A percentile compares a stretch with the other conserved stretches of the same genome.
Conservation (phyloP, 2,329 filamentous ascomycete species). For the Penicillium sp. region DNA sequence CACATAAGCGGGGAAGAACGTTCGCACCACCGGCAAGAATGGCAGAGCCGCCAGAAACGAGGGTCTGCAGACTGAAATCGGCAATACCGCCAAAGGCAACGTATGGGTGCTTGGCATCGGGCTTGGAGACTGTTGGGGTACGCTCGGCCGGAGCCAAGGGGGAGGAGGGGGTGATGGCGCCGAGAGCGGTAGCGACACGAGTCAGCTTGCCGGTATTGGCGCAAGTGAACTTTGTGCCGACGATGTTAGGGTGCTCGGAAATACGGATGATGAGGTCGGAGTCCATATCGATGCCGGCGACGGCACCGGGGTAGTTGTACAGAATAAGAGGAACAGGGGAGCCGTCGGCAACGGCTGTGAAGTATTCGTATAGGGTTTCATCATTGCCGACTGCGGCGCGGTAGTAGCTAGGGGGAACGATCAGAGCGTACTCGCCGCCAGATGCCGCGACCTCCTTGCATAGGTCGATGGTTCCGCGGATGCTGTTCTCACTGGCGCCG, state of each 20-base stretch:
- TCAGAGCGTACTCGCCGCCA: conserved; percentile 75
- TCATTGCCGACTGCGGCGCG: conserved; percentile 69
- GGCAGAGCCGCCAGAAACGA: conserved; percentile 74
- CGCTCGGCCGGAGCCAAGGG: conserved; percentile 30
- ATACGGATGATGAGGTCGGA: conserved; percentile 80
- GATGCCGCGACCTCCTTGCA: conserved; percentile 64
- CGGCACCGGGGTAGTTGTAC: conserved; percentile 89
- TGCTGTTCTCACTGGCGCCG: conserved; percentile 76
- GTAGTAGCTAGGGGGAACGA: conserved; percentile 83
- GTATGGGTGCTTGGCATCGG: conserved; percentile 51
- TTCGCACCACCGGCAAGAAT: conserved; percentile 87
- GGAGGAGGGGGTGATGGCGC: conserved; percentile 63
- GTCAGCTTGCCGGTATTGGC: conserved; percentile 88
- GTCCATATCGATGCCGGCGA: conserved; percentile 84
- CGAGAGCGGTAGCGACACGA: conserved; percentile 69
- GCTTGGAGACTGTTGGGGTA: conserved; percentile 28
- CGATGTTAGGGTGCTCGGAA: conserved; percentile 75
- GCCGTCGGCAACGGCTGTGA: conserved; percentile 68
- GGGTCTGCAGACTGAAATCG: conserved; percentile 81
- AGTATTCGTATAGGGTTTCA: conserved; percentile 69
- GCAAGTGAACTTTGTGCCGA: conserved; percentile 89
- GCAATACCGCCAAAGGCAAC: conserved; percentile 88
- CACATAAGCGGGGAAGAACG: conserved; percentile 79
- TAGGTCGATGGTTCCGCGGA: conserved; percentile 74
- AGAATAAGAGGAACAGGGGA: conserved; percentile 76